Evolutionary conservation across 441 rosid genomes (phyloP).

Genomic region (Manihot esculenta): DNA sequence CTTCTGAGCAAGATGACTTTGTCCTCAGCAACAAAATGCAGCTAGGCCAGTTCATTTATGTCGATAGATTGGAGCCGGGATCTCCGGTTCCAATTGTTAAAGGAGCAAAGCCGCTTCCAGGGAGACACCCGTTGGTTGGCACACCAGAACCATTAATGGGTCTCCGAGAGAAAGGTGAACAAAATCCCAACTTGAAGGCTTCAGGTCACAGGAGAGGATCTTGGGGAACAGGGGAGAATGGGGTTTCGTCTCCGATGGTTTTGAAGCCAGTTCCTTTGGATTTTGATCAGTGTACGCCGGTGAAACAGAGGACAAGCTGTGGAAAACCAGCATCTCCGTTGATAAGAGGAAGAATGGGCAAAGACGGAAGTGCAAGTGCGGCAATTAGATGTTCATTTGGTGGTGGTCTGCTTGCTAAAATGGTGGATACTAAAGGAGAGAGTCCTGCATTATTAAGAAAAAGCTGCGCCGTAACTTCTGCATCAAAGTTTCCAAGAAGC

Average conservation of each 20-base stretch:
- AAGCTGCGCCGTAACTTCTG: slow-evolving; percentile 63
- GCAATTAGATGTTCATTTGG: slow-evolving; percentile 69
- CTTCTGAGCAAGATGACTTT: slow-evolving; percentile 70
- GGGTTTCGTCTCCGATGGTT: slow-evolving; percentile 55
- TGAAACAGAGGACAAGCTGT: slow-evolving; percentile 39
- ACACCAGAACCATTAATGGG: slow-evolving; percentile 84
- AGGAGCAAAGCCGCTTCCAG: slow-evolving; percentile 89
- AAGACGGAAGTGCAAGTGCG: slow-evolving; percentile 30
- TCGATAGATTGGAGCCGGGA: slow-evolving; percentile 81
- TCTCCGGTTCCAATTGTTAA: slow-evolving; percentile 74
- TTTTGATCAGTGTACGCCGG: slow-evolving; percentile 85
- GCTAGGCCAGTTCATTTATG: slow-evolving; percentile 85
- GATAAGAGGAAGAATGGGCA: slow-evolving; percentile 43
- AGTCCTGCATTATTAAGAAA: slow-evolving; percentile 66
- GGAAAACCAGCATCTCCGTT: slow-evolving; percentile 50
- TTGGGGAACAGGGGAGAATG: slow-evolving; percentile 54
- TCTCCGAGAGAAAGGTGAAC: slow-evolving; percentile 44
- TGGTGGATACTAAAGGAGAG: slow-evolving; percentile 56
- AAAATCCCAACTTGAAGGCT: slow-evolving; percentile 36
- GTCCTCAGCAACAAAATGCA: slow-evolving; percentile 88
- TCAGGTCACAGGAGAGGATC: slow-evolving; percentile 62
- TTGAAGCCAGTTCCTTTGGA: slow-evolving; percentile 80
- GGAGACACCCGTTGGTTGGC: slow-evolving; percentile 79
- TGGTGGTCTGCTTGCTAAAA: slow-evolving; percentile 63
- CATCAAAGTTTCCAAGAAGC: slow-evolving; percentile 68